These are phyloP conservation scores for Agrocybe pediades DNA, from an alignment of 768 basidiomycete species.

Conservation along the genomic window DNA sequence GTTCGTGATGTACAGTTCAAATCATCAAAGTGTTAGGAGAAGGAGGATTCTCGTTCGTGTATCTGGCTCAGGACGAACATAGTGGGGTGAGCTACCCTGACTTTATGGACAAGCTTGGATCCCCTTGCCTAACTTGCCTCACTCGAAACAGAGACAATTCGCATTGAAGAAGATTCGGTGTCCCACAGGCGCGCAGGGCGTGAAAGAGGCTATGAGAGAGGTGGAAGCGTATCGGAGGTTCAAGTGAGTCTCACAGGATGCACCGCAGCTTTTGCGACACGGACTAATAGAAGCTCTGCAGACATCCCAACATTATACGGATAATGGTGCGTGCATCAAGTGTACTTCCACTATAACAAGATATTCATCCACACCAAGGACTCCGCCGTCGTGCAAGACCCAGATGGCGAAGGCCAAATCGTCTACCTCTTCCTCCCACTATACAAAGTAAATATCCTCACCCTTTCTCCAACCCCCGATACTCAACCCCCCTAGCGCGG, in stretches of 20 bases:
- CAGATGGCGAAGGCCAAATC: constrained; percentile 90
- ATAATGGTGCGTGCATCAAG: constrained; percentile 60
- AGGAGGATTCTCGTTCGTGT: constrained; percentile 93
- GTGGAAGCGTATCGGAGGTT: constrained; percentile 95
- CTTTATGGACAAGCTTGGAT: neutral
- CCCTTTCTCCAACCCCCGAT: neutral
- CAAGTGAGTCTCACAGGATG: constrained; percentile 58
- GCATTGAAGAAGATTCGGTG: constrained; percentile 97
- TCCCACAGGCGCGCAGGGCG: constrained; percentile 84
- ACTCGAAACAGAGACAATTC: constrained; percentile 68
- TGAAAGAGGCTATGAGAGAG: constrained; percentile 87
- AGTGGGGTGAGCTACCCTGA: constrained; percentile 62
- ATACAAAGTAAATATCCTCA: constrained; percentile 67
- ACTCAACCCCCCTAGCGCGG: constrained; percentile 68
- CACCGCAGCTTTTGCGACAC: neutral
- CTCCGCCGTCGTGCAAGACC: constrained; percentile 93
- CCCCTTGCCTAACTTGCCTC: neutral
- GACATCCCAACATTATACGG: constrained; percentile 96
- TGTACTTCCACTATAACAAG: neutral
- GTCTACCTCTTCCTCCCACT: constrained; percentile 96
- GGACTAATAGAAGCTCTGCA: constrained; percentile 27
- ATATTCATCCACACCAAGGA: constrained; percentile 49
- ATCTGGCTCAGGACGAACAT: constrained; percentile 82
- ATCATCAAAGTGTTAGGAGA: constrained; percentile 94
- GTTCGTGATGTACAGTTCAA: constrained; percentile 59